Evolutionary conservation across 225 moss, liverwort and hornwort genomes (phyloP).

Genomic region (Climacium dendroides): DNA sequence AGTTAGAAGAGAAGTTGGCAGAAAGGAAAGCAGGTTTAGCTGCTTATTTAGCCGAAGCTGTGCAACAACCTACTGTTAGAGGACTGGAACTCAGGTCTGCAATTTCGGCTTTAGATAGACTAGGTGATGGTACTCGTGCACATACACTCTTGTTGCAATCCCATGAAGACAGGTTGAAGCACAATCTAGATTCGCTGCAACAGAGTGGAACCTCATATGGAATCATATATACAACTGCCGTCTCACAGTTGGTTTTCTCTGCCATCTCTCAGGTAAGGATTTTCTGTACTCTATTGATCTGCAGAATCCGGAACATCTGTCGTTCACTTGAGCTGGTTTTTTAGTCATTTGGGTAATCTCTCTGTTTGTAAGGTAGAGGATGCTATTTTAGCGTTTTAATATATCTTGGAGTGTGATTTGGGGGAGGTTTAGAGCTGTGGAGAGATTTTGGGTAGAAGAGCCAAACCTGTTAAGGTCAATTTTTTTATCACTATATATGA

Average conservation of each 20-base stretch:
- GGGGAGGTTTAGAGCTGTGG: not conserved
- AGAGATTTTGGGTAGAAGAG: not conserved
- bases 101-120: constrained; percentile 27
- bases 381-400: not conserved
- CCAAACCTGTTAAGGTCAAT: not conserved
- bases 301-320: not conserved
- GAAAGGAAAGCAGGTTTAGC: constrained; percentile 29
- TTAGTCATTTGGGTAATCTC: not conserved
- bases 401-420: not conserved
- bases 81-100: constrained; percentile 39
- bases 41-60: constrained; percentile 32
- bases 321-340: not conserved
- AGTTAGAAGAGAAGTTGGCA: constrained; percentile 15
- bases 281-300: not conserved
- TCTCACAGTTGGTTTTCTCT: constrained; percentile 46
- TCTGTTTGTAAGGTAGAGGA: not conserved
- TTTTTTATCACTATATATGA: not conserved
- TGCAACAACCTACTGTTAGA: constrained; percentile 34
- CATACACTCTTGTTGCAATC: constrained; percentile 41
- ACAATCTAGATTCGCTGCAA: constrained; percentile 15
- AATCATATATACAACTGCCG: constrained; percentile 22
- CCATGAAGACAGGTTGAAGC: constrained; percentile 30
- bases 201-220: constrained; percentile 17
- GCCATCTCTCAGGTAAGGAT: constrained; percentile 30
- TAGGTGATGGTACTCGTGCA: constrained; percentile 28